A percentile compares a stretch with the other conserved stretches of the same genome.
Conservation (phyloP, 148 eudicot genomes). For the Silene uniflora region DNA sequence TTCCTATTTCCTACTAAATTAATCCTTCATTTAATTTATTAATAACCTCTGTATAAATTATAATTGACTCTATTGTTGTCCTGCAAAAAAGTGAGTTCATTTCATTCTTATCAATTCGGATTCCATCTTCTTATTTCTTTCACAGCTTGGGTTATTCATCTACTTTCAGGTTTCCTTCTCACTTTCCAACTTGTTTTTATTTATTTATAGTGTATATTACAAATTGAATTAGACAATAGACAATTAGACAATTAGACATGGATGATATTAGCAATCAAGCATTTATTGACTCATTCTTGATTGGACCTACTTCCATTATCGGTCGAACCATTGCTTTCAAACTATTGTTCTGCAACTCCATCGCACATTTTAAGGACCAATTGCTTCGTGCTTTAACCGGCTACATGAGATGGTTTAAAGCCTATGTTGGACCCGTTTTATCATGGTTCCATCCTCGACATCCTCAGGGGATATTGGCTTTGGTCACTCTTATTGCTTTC, state of each 20-base stretch:
- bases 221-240: too few species aligned
- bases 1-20: too few species aligned
- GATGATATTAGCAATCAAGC: conserved; percentile 93
- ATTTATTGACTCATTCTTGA: conserved; percentile 58
- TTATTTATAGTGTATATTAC: too few species aligned
- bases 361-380: conserved; percentile 59
- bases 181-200: too few species aligned
- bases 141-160: background rate
- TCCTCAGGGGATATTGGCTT: conserved; percentile 77
- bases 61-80: too few species aligned
- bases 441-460: conserved; percentile 91
- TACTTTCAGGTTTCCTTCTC: too few species aligned
- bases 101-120: background rate
- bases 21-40: too few species aligned
- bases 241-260: conserved; percentile 35
- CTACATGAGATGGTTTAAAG: conserved; percentile 32
- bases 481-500: conserved; percentile 74
- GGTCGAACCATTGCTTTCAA: conserved; percentile 86
- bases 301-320: conserved; percentile 68
- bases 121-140: background rate
- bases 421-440: conserved; percentile 48
- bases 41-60: too few species aligned
- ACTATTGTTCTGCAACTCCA: conserved; percentile 75
- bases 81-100: too few species aligned
- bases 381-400: conserved; percentile 31